Base-by-base conservation (phyloP, 331 rosid species). In the Arachis monticola region DNA sequence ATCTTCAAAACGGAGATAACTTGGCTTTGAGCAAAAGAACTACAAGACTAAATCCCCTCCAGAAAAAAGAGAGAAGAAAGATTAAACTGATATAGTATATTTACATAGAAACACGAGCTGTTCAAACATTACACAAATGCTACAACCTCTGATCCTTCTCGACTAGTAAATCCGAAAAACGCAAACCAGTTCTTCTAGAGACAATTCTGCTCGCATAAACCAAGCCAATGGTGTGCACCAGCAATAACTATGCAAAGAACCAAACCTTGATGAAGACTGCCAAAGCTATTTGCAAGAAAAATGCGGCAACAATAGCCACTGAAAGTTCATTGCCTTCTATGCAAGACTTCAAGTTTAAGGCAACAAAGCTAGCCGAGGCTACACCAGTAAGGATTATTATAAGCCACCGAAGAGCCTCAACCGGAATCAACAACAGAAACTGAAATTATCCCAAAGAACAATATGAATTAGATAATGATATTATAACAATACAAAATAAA, bases 251-350 rank as follows among this genome's bases (percentile, higher is more conserved):
- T 7, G 90, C 90, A 83, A 95, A 95, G 96, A 95, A 95, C 96
- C 91, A 87, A 80, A 85, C 97, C 89, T 95, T 95, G 83, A 95
- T 85, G 87, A 95, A 95, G 87, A 92, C 65, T 51, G 98, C 97
- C 89, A 95, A 80, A 62, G 88, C 92, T 73, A 95, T 71, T 90
- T 95, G 98, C 89, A 95, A 85, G 79, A 75, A 65, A 76, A 89
- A 92, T 73, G 99, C 98, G 0, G 98, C 94, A 27, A 89, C 35
- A 60, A 86, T 17, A 7, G 87, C 68, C 69, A 86, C 11, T 8
- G 93, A 74, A 73, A 95, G 83, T 69, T 92, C 92, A 81, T 64
- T 81, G 61, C 87, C 86, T 8, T 79, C 87, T n/a, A 83, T 27
- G 66, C 72, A 80, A 74, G 93, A 77, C 83, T 14, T 95, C 85